Conservation (phyloP, 768 basidiomycete genomes). For the Panaeolus papilionaceus region DNA sequence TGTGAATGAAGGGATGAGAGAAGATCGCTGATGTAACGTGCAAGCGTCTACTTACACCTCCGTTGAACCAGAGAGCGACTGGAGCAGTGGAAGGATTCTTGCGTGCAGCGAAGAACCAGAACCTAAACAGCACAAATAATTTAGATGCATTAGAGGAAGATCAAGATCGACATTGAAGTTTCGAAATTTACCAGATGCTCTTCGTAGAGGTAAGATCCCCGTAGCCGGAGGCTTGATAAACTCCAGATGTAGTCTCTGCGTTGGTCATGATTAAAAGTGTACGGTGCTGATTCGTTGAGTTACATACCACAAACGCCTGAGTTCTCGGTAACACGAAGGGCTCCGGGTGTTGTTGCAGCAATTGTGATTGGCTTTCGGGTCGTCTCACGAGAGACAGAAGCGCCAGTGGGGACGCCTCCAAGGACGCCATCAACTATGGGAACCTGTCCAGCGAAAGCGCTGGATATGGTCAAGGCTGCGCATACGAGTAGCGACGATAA, state of each 20-base stretch:
- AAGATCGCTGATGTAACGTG: neutral
- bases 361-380: slow-evolving; percentile 22
- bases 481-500: neutral
- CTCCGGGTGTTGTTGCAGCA: slow-evolving; percentile 45
- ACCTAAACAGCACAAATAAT: neutral
- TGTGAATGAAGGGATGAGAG: neutral
- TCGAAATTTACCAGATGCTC: slow-evolving; percentile 54
- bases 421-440: slow-evolving; percentile 56
- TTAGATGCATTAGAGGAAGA: neutral
- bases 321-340: slow-evolving; percentile 59
- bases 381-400: neutral
- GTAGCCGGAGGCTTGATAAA: slow-evolving; percentile 66
- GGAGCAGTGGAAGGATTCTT: slow-evolving; percentile 65
- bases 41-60: slow-evolving; percentile 47
- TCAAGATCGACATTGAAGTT: neutral
- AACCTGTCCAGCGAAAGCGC: slow-evolving; percentile 43
- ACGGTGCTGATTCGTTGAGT: neutral
- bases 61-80: slow-evolving; percentile 71
- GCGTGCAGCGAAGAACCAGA: slow-evolving; percentile 58
- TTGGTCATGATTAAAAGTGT: slow-evolving; percentile 33
- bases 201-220: slow-evolving; percentile 57
- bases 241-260: slow-evolving; percentile 60
- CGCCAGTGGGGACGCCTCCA: slow-evolving; percentile 47
- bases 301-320: slow-evolving; percentile 59
- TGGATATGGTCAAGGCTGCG: slow-evolving; percentile 58